Percentiles rank a stretch among this genome's conserved stretches.
Evolutionary conservation across 2,329 filamentous ascomycete species (phyloP).

Genomic region (Elsinoe ampelina): DNA sequence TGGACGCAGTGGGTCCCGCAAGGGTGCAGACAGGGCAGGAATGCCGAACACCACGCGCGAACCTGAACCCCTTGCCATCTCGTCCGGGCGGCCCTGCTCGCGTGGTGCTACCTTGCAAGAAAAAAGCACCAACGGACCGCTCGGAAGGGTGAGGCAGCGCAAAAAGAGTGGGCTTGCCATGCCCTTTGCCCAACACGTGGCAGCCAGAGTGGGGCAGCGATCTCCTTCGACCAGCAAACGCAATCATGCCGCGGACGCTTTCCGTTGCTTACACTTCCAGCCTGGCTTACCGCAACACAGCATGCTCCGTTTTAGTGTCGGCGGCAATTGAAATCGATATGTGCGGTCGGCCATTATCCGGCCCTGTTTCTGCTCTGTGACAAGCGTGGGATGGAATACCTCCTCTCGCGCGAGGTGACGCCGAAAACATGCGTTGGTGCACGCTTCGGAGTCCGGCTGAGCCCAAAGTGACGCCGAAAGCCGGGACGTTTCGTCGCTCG

Average conservation of each 20-base stretch:
- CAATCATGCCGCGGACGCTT: slow-evolving; percentile 2
- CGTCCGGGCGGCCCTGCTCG: not conserved
- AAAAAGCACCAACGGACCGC: not conserved
- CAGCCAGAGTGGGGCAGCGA: slow-evolving; percentile 3
- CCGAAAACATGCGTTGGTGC: not conserved
- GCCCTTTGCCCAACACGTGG: not conserved
- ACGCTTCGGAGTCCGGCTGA: not conserved
- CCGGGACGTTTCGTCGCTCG: not conserved
- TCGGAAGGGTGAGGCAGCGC: not conserved
- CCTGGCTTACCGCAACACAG: not conserved
- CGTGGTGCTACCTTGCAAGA: not conserved
- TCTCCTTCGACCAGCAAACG: not conserved
- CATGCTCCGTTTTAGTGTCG: no score
- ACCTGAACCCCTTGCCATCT: not conserved
- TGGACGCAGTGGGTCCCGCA: not conserved
- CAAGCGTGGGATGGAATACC: not conserved
- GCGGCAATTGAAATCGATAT: not conserved
- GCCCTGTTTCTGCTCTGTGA: not conserved
- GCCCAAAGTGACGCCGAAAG: not conserved
- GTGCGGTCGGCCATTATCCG: not conserved
- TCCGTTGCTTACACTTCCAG: not conserved
- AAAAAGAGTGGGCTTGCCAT: not conserved
- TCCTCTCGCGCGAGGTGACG: not conserved
- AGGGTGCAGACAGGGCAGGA: not conserved
- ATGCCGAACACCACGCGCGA: not conserved